Base-by-base conservation (phyloP, 371 early-diverging fungal genomes). In the Umbelopsis sp. region DNA sequence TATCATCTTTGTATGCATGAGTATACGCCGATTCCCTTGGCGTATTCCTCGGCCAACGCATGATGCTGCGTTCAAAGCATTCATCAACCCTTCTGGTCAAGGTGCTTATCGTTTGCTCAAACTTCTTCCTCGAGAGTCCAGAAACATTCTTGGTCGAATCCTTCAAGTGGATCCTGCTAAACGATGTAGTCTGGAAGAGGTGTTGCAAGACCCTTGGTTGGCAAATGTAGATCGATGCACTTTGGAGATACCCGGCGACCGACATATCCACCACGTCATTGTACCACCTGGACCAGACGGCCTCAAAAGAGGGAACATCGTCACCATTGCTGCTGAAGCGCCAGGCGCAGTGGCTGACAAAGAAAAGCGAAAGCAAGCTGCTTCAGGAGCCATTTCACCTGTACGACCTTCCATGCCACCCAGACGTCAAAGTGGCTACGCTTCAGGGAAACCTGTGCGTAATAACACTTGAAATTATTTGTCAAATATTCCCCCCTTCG, bases 1-100 rank as follows among this genome's bases (percentile, higher is more conserved):
- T n/a, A 90, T 93, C 50, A 89, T 93, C 67, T 91, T 89, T 76
- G 76, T 92, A 65, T 89, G 91, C 69, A 90, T 93, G 91, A 86
- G 86, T 63, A 79, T 90, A 35, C 86, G 87, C 25, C 85, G 89
- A 50, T 93, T 93, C 72, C 92, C 91, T 10, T 93, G 92, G 92
- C 81, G 88, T 20, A 69, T 88, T 6, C 90, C 92, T 14, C 84
- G 85, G 37, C 67, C 68, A n/a, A 83, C 82, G 18, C 69, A 72
- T 10, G 91, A 91, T 71, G 83, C 75, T 46, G 80, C 86, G 5
- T 86, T 82, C 67, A 71, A 76, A n/a, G 77, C 83, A 2, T 86
- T 84, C 73, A 81, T 76, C 32, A 79, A 74, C 46, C 75, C 77
- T 51, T 72, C 72, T 16, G 75, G 76, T 20, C 81, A 81, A 68